Evolutionary conservation across 805 yeast species (phyloP).

Genomic region (Kazachstania africana): DNA sequence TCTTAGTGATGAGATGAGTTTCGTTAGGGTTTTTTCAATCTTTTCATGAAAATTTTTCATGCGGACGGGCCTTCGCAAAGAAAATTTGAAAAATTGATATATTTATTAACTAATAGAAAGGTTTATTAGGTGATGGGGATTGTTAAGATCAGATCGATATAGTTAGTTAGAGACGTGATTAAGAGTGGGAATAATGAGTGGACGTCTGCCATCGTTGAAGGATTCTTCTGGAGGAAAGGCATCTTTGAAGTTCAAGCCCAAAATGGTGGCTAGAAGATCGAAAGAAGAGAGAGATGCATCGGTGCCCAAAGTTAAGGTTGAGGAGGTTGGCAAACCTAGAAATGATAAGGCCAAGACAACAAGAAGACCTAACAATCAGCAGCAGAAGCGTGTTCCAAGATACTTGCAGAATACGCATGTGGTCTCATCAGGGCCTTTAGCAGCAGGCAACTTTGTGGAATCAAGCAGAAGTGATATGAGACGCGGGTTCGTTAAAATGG

Average conservation of each 20-base stretch:
- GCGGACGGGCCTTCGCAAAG: too few relatives aligned
- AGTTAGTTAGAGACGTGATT: too few relatives aligned
- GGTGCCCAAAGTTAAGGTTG: slow-evolving; percentile 43
- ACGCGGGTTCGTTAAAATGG: slow-evolving; percentile 16
- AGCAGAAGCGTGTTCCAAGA: slow-evolving; percentile 19
- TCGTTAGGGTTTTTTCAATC: too few relatives aligned
- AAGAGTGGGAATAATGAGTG: slow-evolving; percentile 11
- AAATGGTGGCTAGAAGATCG: slow-evolving; percentile 71
- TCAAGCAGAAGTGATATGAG: slow-evolving; percentile 13
- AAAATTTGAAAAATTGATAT: too few relatives aligned
- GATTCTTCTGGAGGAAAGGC: slow-evolving; percentile 27
- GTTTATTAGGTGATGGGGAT: too few relatives aligned
- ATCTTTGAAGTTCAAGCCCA: slow-evolving; percentile 70
- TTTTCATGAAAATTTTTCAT: too few relatives aligned
- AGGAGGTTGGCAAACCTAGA: slow-evolving; percentile 7
- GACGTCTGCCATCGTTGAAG: slow-evolving; percentile 26
- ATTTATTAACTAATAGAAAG: too few relatives aligned
- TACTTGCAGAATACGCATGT: slow-evolving; percentile 39
- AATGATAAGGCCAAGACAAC: slow-evolving; percentile 8
- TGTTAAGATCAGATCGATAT: too few relatives aligned
- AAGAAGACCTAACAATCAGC: slow-evolving; percentile 8
- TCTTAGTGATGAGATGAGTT: slow-evolving; percentile 17
- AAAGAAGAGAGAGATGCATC: slow-evolving; percentile 75
- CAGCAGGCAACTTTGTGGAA: slow-evolving; percentile 40
- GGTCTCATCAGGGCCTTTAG: slow-evolving; percentile 62